Base-by-base conservation (phyloP, 2,329 filamentous ascomycete species). In the Didymellaceae sp. region DNA sequence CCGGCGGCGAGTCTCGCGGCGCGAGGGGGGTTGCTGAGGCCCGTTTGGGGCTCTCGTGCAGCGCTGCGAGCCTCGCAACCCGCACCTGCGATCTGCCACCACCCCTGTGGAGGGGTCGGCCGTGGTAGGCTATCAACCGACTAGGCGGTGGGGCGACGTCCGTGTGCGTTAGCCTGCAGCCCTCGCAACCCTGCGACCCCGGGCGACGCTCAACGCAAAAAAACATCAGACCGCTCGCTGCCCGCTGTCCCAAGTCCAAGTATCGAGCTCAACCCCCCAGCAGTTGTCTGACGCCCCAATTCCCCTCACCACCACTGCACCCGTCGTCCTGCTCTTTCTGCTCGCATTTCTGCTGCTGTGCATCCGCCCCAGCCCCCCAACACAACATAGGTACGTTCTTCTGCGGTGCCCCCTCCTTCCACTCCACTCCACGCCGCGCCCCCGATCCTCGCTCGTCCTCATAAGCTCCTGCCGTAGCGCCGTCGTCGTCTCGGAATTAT, bases 171-270 rank as follows among this genome's bases (percentile, higher is more conserved):
- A 61, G 60, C 55, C 50, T 57, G 62, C 60, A 49, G 52, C 39
- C 28, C 59, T 45, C 16, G 24, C 59, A 57, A 58, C 56, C 55
- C 61, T 55, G 50, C 58, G 52, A 56, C 54, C 52, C 58, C 58
- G 55, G 55, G 65, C 65, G 64, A 45, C 62, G 67, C 68, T 60
- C 48, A 52, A 62, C 61, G 59, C 44, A 67, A 67, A 51, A 70
- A 71, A 72, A 67, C 62, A 68, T 58, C 66, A 70, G 66, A 72
- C 69, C 68, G 68, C 68, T 41, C 43, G 22, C n/a, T n/a, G 37
- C 17, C 67, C 65, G 67, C 67, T 34, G 48, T 55, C 58, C 55
- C 50, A 13, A 34, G 22, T 39, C 14, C 58, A 55, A 56, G 25
- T 48, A 48, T 30, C 40, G 30, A 35, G 31, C 38, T 35, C 51